These are phyloP conservation scores for Nyctanthes arbortristis DNA, from an alignment of 257 asterid species.

Conservation along the genomic window DNA sequence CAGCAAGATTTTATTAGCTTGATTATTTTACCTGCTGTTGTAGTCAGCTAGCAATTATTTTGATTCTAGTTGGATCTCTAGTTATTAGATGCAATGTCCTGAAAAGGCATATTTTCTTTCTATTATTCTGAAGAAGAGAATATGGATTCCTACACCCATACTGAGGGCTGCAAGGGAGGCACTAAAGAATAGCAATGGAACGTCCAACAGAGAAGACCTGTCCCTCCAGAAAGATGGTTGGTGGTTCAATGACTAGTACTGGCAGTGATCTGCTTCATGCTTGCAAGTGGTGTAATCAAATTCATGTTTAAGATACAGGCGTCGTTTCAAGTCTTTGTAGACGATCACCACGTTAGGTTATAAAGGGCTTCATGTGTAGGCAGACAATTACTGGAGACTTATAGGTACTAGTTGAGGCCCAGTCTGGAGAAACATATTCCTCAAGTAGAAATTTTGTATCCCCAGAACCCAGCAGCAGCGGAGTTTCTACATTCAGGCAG, in stretches of 20 bases:
- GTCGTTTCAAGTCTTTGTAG: conserved; percentile 88
- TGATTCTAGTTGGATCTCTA: conserved; percentile 26
- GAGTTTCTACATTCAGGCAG: conserved; percentile 96
- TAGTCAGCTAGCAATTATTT: conserved; percentile 32
- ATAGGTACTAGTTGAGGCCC: conserved; percentile 60
- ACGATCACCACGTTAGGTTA: conserved; percentile 63
- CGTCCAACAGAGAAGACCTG: conserved; percentile 42
- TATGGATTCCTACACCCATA: conserved; percentile 88
- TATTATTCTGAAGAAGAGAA: conserved; percentile 75
- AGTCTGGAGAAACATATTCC: conserved; percentile 77
- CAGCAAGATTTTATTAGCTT: conserved; percentile 45
- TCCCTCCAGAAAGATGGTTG: conserved; percentile 79
- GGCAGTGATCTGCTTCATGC: no score
- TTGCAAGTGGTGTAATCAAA: conserved; percentile 94
- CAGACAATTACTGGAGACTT: conserved; percentile 64
- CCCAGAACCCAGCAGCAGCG: conserved; percentile 77
- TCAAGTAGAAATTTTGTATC: conserved; percentile 69
- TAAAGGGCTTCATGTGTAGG: conserved; percentile 80
- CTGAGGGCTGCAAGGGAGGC: conserved; percentile 86
- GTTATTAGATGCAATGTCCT: conserved; percentile 53
- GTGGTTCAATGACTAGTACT: conserved; percentile 67
- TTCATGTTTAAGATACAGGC: conserved; percentile 79
- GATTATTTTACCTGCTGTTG: conserved; percentile 42
- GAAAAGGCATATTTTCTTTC: conserved; percentile 87
- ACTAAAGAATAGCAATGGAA: conserved; percentile 61